phyloP scores from a whole-genome alignment of 1,284 basidiomycete species.

The Ustilago esculenta region DNA sequence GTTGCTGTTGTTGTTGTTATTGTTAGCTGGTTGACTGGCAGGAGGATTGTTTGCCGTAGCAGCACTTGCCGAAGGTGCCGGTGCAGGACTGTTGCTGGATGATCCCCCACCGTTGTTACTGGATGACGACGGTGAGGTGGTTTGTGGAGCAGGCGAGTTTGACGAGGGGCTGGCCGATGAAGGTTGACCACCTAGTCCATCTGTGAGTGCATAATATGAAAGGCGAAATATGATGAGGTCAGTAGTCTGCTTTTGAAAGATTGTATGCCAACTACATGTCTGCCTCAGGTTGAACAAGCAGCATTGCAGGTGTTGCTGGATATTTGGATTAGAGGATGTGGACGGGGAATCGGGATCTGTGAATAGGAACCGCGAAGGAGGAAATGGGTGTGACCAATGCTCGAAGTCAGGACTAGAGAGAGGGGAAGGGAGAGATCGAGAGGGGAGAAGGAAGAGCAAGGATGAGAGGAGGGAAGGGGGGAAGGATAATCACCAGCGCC shows the following conservation, averaged over 20 bases:
- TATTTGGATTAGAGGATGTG: no score
- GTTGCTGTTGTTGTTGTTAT: constrained; percentile 1
- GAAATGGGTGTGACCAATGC: no score
- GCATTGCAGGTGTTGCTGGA: no score
- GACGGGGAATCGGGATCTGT: no score
- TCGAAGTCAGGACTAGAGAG: no score
- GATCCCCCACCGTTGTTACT: constrained; percentile 7
- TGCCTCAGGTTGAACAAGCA: no score
- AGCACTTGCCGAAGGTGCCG: constrained; percentile 17
- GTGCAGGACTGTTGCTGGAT: constrained; percentile 15
- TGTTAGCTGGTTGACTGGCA: constrained; percentile 8
- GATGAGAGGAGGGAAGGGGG: neutral
- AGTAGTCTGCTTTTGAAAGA: neutral
- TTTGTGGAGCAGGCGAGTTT: constrained; percentile 10
- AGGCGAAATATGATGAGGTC: neutral
- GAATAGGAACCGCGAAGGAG: no score
- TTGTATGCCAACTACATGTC: no score
- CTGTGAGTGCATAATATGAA: neutral
- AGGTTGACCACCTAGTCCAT: constrained; percentile 17
- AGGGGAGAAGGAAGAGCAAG: neutral
- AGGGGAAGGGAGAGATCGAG: neutral
- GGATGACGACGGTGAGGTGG: constrained; percentile 5
- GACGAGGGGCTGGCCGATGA: constrained; percentile 15
- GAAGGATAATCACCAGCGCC: constrained; percentile 49
- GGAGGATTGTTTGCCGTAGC: constrained; percentile 9